phyloP scores from a whole-genome alignment of 805 yeast species.

The Cyberlindnera euphorbiae region DNA sequence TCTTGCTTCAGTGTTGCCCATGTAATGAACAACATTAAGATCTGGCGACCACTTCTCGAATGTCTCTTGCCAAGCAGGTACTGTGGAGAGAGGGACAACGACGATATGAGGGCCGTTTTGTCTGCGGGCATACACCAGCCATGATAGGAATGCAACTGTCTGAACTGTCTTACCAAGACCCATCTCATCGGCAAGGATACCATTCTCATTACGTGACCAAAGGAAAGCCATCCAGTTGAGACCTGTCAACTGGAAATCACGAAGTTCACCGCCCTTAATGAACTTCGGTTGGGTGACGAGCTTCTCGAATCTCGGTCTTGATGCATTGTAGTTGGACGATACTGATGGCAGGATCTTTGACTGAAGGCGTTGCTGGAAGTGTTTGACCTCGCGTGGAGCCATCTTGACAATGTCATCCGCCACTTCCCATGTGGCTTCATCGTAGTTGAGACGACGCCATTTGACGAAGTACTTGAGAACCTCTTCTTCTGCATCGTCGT shows the following conservation, averaged over 20 bases:
- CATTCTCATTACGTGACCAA: conserved; percentile 97
- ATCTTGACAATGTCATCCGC: conserved; percentile 81
- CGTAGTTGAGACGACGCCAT: conserved; percentile 91
- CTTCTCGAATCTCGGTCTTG: conserved; percentile 87
- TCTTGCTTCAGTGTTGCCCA: conserved; percentile 89
- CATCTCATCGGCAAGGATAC: conserved; percentile 98
- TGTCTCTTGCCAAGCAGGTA: conserved; percentile 99
- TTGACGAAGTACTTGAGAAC: conserved; percentile 80
- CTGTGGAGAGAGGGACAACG: conserved; percentile 92
- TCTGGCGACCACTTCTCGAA: conserved; percentile 98
- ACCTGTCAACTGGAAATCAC: conserved; percentile 98
- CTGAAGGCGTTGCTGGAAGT: conserved; percentile 73
- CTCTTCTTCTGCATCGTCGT: conserved; percentile 57
- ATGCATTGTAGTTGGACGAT: conserved; percentile 68
- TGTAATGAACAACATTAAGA: conserved; percentile 83
- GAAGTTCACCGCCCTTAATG: conserved; percentile 83
- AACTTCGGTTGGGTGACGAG: conserved; percentile 81
- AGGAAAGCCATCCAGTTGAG: conserved; percentile 99
- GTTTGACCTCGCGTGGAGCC: conserved; percentile 80
- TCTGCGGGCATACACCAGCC: conserved; percentile 92
- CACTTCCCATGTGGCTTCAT: conserved; percentile 95
- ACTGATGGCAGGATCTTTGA: conserved; percentile 81
- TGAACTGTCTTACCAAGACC: conserved; percentile 98
- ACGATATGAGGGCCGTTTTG: conserved; percentile 97
- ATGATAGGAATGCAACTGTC: conserved; percentile 88